Evolutionary conservation across 106 monocot species (phyloP).

Genomic region (Dendrobium officinale): DNA sequence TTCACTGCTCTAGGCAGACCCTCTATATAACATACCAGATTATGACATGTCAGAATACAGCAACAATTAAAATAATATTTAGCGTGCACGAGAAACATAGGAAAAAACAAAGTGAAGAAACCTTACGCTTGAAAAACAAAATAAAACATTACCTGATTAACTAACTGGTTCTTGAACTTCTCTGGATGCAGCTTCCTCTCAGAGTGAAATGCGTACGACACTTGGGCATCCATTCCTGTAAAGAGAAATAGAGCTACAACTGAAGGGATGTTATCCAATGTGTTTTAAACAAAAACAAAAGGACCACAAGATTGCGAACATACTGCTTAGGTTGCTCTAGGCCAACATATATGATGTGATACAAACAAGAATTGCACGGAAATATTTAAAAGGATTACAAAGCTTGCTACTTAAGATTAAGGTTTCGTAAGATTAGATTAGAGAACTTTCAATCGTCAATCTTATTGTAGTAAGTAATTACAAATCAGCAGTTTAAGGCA

Average conservation of each 20-base stretch:
- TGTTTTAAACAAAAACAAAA: conserved; percentile 1
- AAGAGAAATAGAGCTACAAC: neutral
- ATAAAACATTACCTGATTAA: conserved; percentile 22
- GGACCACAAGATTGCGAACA: neutral
- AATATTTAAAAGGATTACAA: too few species aligned
- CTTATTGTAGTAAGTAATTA: too few species aligned
- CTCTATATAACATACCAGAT: neutral
- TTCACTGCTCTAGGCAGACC: neutral
- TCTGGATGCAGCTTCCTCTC: conserved; percentile 63
- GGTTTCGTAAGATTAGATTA: too few species aligned
- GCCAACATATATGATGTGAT: neutral
- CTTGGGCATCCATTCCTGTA: conserved; percentile 66
- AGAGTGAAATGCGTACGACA: conserved; percentile 65
- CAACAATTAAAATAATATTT: neutral
- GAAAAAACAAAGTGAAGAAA: neutral
- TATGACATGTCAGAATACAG: neutral
- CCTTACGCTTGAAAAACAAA: neutral
- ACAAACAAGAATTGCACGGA: too few species aligned
- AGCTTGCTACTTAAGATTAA: too few species aligned
- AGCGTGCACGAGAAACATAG: neutral
- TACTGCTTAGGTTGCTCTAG: neutral
- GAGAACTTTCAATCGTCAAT: too few species aligned
- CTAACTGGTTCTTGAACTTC: conserved; percentile 48
- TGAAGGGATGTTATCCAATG: neutral
- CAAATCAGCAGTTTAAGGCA: too few species aligned